Evolutionary conservation across 345 rosid genomes (phyloP).

Genomic region (Punica granatum): DNA sequence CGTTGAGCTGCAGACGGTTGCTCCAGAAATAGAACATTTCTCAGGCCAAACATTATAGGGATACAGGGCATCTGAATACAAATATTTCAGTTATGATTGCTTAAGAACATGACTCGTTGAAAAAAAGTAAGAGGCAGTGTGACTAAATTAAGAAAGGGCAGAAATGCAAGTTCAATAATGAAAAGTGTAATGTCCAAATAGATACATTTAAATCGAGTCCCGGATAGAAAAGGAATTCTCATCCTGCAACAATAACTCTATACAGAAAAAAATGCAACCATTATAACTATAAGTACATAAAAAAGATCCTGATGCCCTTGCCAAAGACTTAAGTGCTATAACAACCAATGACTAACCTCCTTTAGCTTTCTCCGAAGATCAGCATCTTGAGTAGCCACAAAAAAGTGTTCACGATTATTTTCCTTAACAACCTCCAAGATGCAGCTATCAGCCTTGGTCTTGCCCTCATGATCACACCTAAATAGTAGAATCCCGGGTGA

Average conservation of each 20-base stretch:
- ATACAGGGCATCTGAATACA: conserved; percentile 60
- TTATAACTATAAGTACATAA: not conserved
- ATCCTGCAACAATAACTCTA: not conserved
- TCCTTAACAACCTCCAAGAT: conserved; percentile 54
- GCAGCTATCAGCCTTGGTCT: conserved; percentile 62
- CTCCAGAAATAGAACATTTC: conserved; percentile 70
- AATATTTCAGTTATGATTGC: not conserved
- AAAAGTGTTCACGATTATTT: conserved; percentile 64
- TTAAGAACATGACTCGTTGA: not conserved
- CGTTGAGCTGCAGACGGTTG: conserved; percentile 72
- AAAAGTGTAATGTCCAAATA: not conserved
- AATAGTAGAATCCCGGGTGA: not conserved
- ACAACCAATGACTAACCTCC: conserved; percentile 32
- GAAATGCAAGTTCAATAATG: not conserved
- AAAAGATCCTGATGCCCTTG: not conserved
- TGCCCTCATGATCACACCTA: conserved; percentile 77
- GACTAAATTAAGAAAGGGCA: not conserved
- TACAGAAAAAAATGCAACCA: not conserved
- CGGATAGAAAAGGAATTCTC: not conserved
- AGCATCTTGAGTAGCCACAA: conserved; percentile 77
- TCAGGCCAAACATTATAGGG: conserved; percentile 69
- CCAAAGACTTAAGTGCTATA: not conserved
- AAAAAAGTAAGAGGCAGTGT: not conserved
- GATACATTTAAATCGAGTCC: not conserved
- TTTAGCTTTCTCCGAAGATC: conserved; percentile 59